Evolutionary conservation across 352 stramenopile species (phyloP), one percentile per base, ranked within the genome.

Genomic region (Phytophthora foliorum): DNA sequence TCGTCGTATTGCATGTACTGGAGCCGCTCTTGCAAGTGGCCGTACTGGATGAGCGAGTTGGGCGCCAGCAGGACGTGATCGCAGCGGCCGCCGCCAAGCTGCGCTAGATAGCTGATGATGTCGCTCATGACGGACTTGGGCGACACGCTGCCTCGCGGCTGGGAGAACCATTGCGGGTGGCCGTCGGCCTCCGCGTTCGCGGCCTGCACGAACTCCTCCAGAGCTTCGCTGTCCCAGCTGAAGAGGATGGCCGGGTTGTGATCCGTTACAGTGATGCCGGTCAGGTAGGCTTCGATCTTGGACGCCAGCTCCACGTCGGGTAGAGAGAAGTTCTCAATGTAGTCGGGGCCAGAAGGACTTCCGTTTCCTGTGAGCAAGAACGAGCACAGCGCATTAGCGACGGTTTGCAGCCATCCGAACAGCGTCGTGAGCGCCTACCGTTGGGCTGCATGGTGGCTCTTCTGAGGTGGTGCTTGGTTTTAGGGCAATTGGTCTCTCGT

Each of bases 1-100:
- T 74, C 63, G 61, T 82, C 75, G 64, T 82, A 78, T 57, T 82
- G 71, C 71, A 82, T 82, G 57, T 82, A 82, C 46, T 80, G 71
- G 25, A 82, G 68, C 4, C 71, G 71, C 44, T 80, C 75, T 65
- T 80, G 72, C 53, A 82, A 57, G 21, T 82, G 75, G 6, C 71
- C 75, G 52, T 80, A 82, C 56, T 82, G 75, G 38, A 82, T 82
- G 46, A 82, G 71, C 57, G 71, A 78, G 61, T 82, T 82, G 22
- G 75, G 75, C 17, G 75, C 75, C 21, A 82, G 57, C 21, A 82
- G 60, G 32, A 82, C 62, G 60, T 72, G 70, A 11, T 73, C 75
- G 24, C 64, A 82, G 22, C 68, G 67, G 24, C 75, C 75, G 25
- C 75, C 75, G 44, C 71, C 72, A 7, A 80, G 63, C 48, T 80